These are phyloP conservation scores for Neurospora sp. DNA, from an alignment of 2,329 filamentous ascomycete species.

Conservation along the genomic window DNA sequence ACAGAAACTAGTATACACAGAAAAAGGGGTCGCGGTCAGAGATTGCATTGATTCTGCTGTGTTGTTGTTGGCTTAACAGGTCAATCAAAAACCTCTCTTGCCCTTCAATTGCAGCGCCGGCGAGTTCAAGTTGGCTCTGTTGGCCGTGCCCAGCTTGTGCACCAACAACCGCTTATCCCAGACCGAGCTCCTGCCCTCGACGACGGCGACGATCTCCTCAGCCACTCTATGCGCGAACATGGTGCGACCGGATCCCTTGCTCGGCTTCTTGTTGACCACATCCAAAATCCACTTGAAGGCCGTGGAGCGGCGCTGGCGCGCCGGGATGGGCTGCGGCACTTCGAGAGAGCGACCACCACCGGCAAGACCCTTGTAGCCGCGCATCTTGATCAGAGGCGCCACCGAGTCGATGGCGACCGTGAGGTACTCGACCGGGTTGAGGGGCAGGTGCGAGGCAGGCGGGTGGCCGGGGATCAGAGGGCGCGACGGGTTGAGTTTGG, in stretches of 20 bases:
- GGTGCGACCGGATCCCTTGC: slow-evolving; percentile 57
- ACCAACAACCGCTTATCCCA: slow-evolving; percentile 74
- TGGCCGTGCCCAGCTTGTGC: slow-evolving; percentile 72
- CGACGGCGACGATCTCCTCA: slow-evolving; percentile 76
- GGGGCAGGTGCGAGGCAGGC: slow-evolving; percentile 67
- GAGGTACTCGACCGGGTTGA: slow-evolving; percentile 84
- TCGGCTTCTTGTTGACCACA: slow-evolving; percentile 67
- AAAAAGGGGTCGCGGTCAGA: neutral
- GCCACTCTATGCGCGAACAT: slow-evolving; percentile 71
- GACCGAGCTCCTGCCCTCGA: slow-evolving; percentile 72
- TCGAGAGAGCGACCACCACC: slow-evolving; percentile 81
- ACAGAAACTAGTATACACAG: neutral
- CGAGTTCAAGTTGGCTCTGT: slow-evolving; percentile 60
- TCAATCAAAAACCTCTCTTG: neutral
- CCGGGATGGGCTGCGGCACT: slow-evolving; percentile 65
- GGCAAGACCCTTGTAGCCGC: slow-evolving; percentile 62
- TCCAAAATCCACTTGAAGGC: slow-evolving; percentile 88
- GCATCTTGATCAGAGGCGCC: slow-evolving; percentile 75
- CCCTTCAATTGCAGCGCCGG: slow-evolving; percentile 26
- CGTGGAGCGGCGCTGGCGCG: slow-evolving; percentile 64
- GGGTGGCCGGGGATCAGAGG: slow-evolving; percentile 69
- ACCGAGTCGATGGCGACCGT: slow-evolving; percentile 87
- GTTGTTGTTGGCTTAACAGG: neutral
- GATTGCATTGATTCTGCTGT: neutral
- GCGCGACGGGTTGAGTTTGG: slow-evolving; percentile 59